Evolutionary conservation across 192 early-diverging fungal species (phyloP), one percentile per base, ranked within the genome.

Genomic region (Backusella liffmaniae): DNA sequence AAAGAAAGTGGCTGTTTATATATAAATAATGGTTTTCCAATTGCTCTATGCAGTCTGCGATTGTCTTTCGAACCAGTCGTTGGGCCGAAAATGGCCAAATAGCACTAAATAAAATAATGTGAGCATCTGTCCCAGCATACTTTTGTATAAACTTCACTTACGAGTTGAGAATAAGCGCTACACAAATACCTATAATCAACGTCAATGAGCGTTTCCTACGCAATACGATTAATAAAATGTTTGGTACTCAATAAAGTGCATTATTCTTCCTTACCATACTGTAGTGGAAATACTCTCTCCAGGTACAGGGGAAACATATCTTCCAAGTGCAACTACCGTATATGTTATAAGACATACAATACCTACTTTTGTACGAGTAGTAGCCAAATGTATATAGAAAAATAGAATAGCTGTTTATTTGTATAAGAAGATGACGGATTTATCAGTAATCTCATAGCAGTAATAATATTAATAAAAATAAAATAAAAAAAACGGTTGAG

Each of bases 21-120:
- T 89, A 88, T 26, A 88, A 86, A 76, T 90, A 92, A 30, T 92
- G 82, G 18, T 89, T 90, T n/a, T 82, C 87, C 18, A 86, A 70
- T 71, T 85, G 76, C 30, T 73, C 70, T 18, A 88, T 86, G 1
- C 82, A 68, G 15, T 74, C 29, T 0, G 83, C 77, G 2, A 88
- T 72, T 21, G 82, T 79, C 42, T 89, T 88, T 21, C 92, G 86
- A 41, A 93, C 76, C 5, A 90, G 85, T 29, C 88, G 88, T 3
- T 92, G 89, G 0, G 94, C 94, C n/a, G 92, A 87, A 68, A 89
- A 93, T 9, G 94, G 91, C 88, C 89, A 91, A 37, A 91, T 77
- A 76, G 86, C 83, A 81, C 87, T 81, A 18, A 83, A 4, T 3
- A 32, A 29, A 8, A 10, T 6, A 35, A n/a, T 29, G 12, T 12